Base-by-base conservation (phyloP, 495 filamentous ascomycete genomes). In the Penicillium tannophilum region DNA sequence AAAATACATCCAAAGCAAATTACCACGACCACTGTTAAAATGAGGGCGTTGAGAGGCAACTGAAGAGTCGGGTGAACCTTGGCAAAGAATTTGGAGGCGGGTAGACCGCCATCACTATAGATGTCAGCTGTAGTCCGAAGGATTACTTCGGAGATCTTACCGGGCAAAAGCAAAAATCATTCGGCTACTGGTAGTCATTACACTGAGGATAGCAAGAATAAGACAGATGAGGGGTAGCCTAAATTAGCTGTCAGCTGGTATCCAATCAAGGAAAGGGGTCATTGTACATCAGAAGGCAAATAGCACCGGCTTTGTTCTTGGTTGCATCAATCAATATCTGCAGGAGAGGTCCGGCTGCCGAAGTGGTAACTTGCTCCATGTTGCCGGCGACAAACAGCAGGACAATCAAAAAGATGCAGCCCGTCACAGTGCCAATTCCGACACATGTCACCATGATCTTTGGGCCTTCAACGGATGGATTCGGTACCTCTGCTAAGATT, bases 131-230 rank as follows among this genome's bases (percentile, higher is more conserved):
- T 2, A 26, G 26, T 12, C 1, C 0, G 6, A 16, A 3, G 2
- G 24, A 7, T 20, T 1, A 2, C 33, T 26, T 17, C 20, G 12
- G 10, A 14, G 14, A 48, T 7, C 48, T 3, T 63, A 73, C 71
- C 74, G 80, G 28, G 83, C 82, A 56, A 92, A 91, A 4, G 88
- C 88, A 58, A 85, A 91, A 9, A 86, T 85, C 86, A 91, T 90
- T 9, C 89, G 83, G 52, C 81, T 87, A 47, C 82, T 84, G 0
- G 89, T 90, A 4, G 88, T 89, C 86, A 90, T 88, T 55, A 91
- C 83, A 31, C 79, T 84, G 0, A 81, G 84, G 12, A 81, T 82
- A 4, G 86, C 87, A 63, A 91, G 88, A 1, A 90, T 69, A 55
- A 92, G 78, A 64, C 88, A 90, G 6, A 86, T 70, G 17, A 90